Conservation (phyloP, 768 basidiomycete species). For the Leccinum ochraceum region DNA sequence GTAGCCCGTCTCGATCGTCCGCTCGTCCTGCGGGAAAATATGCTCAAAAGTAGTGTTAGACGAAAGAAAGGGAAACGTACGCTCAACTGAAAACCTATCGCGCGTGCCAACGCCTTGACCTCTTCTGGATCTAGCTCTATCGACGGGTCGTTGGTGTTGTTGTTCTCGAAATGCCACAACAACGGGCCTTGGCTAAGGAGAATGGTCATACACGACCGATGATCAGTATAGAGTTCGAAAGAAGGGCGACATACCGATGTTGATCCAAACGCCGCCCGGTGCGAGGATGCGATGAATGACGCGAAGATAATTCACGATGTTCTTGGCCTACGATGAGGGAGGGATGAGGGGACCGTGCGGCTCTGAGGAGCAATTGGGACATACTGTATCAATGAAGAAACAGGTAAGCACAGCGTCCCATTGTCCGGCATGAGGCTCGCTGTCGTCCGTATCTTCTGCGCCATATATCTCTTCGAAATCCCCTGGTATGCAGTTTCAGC, state of each 20-base stretch:
- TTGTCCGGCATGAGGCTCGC: slow-evolving; percentile 68
- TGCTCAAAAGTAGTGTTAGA: neutral
- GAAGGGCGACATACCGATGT: slow-evolving; percentile 47
- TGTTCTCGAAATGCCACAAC: slow-evolving; percentile 97
- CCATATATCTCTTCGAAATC: slow-evolving; percentile 96
- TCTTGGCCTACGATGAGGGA: slow-evolving; percentile 66
- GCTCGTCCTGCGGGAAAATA: slow-evolving; percentile 66
- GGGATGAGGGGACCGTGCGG: too few relatives aligned
- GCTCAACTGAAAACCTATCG: slow-evolving; percentile 80
- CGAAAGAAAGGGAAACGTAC: slow-evolving; percentile 43
- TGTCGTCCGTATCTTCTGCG: slow-evolving; percentile 43
- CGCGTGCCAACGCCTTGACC: slow-evolving; percentile 69
- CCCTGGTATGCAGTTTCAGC: slow-evolving; percentile 41
- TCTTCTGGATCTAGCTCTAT: slow-evolving; percentile 92
- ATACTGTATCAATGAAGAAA: slow-evolving; percentile 95
- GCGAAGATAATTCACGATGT: slow-evolving; percentile 86
- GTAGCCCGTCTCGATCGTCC: slow-evolving; percentile 79
- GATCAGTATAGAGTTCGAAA: too few relatives aligned
- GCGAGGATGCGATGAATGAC: slow-evolving; percentile 81
- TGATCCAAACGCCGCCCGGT: slow-evolving; percentile 91
- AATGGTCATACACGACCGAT: neutral
- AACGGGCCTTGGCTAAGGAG: slow-evolving; percentile 61
- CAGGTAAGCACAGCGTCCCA: slow-evolving; percentile 94
- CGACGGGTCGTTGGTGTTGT: slow-evolving; percentile 73
- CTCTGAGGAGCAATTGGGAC: slow-evolving; percentile 14